These are phyloP conservation scores for Neonectria faginata DNA, from an alignment of 2,329 filamentous ascomycete genomes.

Conservation along the genomic window DNA sequence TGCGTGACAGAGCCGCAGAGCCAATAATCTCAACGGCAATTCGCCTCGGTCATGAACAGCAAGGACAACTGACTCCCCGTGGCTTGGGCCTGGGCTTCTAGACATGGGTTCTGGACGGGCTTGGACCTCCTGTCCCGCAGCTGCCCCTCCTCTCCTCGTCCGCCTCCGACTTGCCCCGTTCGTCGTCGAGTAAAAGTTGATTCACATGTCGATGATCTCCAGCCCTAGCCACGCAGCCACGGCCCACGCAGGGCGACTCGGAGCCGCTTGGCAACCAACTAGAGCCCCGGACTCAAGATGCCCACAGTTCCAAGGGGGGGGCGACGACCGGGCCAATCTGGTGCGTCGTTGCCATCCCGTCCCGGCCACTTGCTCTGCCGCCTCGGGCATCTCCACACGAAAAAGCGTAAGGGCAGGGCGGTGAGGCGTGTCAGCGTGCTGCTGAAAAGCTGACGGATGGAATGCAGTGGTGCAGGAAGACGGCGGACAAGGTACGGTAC, in stretches of 20 bases:
- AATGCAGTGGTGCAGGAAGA: constrained; percentile 6
- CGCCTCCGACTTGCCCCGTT: constrained; percentile 43
- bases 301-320: constrained; percentile 9
- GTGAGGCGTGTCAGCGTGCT: constrained; percentile 14
- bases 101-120: constrained; percentile 13
- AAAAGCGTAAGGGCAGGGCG: constrained; percentile 8
- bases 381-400: constrained; percentile 20
- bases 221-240: constrained; percentile 36
- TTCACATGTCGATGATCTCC: constrained; percentile 48
- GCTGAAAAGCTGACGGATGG: constrained; percentile 12
- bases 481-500: neutral
- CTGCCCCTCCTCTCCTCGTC: neutral
- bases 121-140: constrained; percentile 19
- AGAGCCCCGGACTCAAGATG: constrained; percentile 34
- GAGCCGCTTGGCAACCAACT: constrained; percentile 39
- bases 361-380: constrained; percentile 12
- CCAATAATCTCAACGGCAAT: constrained; percentile 25
- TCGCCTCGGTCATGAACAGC: constrained; percentile 14
- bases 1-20: constrained; percentile 7
- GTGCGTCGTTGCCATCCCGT: constrained; percentile 29
- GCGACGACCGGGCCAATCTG: constrained; percentile 26
- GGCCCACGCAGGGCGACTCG: constrained; percentile 13
- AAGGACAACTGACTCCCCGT: constrained; percentile 10
- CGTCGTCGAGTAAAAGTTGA: constrained; percentile 25
- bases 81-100: constrained; percentile 8